A percentile compares a stretch with the other conserved stretches of the same genome.
These are phyloP conservation scores for Lipomyces chichibuensis DNA, from an alignment of 805 yeast genomes.

Conservation along the genomic window DNA sequence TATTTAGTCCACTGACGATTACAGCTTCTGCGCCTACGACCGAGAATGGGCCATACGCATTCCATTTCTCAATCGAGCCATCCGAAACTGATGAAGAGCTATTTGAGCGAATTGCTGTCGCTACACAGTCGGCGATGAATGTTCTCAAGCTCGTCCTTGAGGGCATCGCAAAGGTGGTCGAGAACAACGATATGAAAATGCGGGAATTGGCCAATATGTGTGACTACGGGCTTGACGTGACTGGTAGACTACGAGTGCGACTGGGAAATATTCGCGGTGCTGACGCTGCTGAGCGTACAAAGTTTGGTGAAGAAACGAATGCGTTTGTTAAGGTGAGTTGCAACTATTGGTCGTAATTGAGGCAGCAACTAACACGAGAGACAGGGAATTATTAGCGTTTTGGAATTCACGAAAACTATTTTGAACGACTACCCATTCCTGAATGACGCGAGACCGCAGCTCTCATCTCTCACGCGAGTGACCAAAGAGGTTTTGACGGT, in stretches of 20 bases:
- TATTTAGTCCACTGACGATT: constrained; percentile 12
- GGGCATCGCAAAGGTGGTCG: constrained; percentile 43
- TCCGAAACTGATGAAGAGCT: constrained; percentile 67
- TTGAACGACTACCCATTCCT: constrained; percentile 80
- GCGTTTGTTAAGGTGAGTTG: constrained; percentile 80
- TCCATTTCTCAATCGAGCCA: constrained; percentile 37
- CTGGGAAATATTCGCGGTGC: constrained; percentile 57
- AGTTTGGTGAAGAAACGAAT: constrained; percentile 85
- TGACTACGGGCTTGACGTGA: constrained; percentile 78
- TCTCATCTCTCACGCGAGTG: constrained; percentile 80
- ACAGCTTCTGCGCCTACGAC: constrained; percentile 24
- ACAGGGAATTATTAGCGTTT: constrained; percentile 47
- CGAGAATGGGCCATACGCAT: constrained; percentile 25
- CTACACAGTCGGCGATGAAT: constrained; percentile 70
- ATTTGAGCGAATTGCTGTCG: constrained; percentile 63
- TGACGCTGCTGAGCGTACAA: constrained; percentile 56
- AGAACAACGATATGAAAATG: constrained; percentile 58
- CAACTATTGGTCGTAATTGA: constrained; percentile 41
- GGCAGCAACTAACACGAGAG: background rate
- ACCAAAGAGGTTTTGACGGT: constrained; percentile 71
- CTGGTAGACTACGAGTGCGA: constrained; percentile 63
- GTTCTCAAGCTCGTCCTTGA: constrained; percentile 73
- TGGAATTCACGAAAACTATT: constrained; percentile 80
- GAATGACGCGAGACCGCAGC: constrained; percentile 75
- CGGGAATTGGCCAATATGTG: constrained; percentile 79